Evolutionary conservation across 495 filamentous ascomycete species (phyloP).

Genomic region (Massariosphaeria phaeospora): DNA sequence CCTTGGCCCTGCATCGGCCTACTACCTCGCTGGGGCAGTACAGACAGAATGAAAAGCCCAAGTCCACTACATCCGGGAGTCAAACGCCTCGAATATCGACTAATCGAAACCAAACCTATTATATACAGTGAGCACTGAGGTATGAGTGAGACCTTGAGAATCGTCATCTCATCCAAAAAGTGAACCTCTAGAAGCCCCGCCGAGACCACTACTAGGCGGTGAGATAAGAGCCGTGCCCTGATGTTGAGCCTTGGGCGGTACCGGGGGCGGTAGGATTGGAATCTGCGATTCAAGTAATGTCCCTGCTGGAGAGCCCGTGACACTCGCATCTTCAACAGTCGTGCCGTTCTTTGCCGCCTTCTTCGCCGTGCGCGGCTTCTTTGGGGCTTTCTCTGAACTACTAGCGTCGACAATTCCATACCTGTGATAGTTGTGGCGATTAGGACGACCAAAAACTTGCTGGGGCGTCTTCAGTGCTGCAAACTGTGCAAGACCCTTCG

Average conservation of each 20-base stretch:
- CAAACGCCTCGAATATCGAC: too few relatives aligned
- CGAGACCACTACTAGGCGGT: not conserved
- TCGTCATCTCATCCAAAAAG: conserved; percentile 4
- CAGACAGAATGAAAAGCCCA: too few relatives aligned
- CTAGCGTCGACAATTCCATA: conserved; percentile 11
- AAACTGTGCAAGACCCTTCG: conserved; percentile 49
- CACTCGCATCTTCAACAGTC: not conserved
- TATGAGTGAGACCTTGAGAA: too few relatives aligned
- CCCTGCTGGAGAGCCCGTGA: not conserved
- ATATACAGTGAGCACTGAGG: too few relatives aligned
- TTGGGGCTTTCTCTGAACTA: conserved; percentile 4
- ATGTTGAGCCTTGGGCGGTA: not conserved
- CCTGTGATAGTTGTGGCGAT: conserved; percentile 19
- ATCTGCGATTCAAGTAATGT: not conserved
- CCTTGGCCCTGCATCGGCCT: too few relatives aligned
- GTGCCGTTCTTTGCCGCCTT: not conserved
- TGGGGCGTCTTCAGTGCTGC: conserved; percentile 51
- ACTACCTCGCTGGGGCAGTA: too few relatives aligned
- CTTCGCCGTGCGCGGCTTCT: not conserved
- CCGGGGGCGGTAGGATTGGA: not conserved
- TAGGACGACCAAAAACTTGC: conserved; percentile 54
- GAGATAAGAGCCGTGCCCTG: not conserved
- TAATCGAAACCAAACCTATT: too few relatives aligned
- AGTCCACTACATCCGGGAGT: too few relatives aligned
- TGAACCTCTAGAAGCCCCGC: not conserved